Evolutionary conservation across 2,329 filamentous ascomycete species (phyloP).

Genomic region (Xylaria sp.): DNA sequence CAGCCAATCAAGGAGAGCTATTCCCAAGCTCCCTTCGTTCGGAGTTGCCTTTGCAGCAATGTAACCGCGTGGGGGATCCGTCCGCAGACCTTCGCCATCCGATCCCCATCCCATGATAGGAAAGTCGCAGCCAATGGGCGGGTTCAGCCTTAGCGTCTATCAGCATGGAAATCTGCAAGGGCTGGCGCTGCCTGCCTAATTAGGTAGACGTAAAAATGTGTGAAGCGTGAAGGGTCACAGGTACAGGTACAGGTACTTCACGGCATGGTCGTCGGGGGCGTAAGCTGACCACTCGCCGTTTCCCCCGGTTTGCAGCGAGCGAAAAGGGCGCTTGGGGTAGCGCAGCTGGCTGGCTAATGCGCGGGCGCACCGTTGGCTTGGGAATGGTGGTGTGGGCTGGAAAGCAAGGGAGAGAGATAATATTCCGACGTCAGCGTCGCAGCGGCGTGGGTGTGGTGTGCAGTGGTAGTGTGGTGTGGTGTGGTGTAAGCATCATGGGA

Average conservation of each 20-base stretch:
- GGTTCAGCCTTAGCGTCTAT: conserved; percentile 20
- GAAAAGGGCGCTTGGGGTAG: background rate
- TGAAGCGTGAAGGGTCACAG: background rate
- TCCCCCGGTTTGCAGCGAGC: conserved; percentile 26
- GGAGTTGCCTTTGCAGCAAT: conserved; percentile 30
- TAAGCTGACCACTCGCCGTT: conserved; percentile 37
- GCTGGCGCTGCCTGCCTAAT: too few relatives aligned
- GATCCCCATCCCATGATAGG: conserved; percentile 13
- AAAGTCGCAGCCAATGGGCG: background rate
- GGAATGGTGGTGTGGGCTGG: conserved; percentile 15
- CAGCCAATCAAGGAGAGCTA: conserved; percentile 5
- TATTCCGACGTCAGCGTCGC: conserved; percentile 30
- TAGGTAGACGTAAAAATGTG: background rate
- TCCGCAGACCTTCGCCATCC: background rate
- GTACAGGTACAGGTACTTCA: conserved; percentile 29
- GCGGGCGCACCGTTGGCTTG: conserved; percentile 28
- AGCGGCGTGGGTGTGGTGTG: conserved; percentile 6
- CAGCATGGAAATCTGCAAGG: conserved; percentile 4
- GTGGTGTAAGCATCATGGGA: background rate
- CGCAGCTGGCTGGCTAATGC: conserved; percentile 7
- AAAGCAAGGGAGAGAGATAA: conserved; percentile 7
- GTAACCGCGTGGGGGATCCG: conserved; percentile 19
- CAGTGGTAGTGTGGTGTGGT: background rate
- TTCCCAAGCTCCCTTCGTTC: conserved; percentile 11
- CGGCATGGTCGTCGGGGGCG: conserved; percentile 2